Evolutionary conservation across 179 eudicot genomes (phyloP).

Genomic region (Beta lomatogona): DNA sequence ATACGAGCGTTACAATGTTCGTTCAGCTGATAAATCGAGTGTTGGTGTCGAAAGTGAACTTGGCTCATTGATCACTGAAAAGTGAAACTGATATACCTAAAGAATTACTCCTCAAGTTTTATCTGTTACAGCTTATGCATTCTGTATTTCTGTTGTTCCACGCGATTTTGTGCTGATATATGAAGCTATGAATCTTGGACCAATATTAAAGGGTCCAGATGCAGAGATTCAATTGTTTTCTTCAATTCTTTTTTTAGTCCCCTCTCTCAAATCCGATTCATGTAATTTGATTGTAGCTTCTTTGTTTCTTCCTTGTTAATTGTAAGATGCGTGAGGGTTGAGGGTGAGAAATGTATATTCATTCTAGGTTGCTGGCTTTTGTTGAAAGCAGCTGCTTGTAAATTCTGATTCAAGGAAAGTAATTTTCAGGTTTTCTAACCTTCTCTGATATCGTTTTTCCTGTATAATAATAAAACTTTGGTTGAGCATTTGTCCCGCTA

Average conservation of each 20-base stretch:
- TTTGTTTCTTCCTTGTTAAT: constrained; percentile 15
- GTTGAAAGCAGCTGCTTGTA: constrained; percentile 52
- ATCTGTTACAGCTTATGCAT: constrained; percentile 1
- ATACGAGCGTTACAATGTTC: constrained; percentile 79
- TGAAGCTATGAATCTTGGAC: constrained; percentile 26
- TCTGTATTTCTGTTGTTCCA: constrained; percentile 9
- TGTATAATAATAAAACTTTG: too few species aligned
- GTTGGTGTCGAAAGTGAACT: constrained; percentile 65
- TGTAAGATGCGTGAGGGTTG: constrained; percentile 35
- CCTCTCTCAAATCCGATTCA: constrained; percentile 25
- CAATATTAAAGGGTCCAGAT: constrained; percentile 17
- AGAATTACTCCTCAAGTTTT: background rate
- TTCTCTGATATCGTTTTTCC: background rate
- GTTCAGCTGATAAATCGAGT: constrained; percentile 73
- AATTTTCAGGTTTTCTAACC: constrained; percentile 25
- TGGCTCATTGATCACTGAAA: constrained; percentile 42
- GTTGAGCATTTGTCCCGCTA: too few species aligned
- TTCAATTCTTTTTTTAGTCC: constrained; percentile 27
- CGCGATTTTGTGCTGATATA: constrained; percentile 25
- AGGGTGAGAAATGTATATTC: constrained; percentile 64
- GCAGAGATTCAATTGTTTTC: constrained; percentile 23
- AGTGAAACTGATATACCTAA: constrained; percentile 11
- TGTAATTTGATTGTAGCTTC: constrained; percentile 28
- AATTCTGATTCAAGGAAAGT: constrained; percentile 53
- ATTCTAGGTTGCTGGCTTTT: constrained; percentile 46